Conservation (phyloP, 495 filamentous ascomycete genomes). For the Penicillium daleae region DNA sequence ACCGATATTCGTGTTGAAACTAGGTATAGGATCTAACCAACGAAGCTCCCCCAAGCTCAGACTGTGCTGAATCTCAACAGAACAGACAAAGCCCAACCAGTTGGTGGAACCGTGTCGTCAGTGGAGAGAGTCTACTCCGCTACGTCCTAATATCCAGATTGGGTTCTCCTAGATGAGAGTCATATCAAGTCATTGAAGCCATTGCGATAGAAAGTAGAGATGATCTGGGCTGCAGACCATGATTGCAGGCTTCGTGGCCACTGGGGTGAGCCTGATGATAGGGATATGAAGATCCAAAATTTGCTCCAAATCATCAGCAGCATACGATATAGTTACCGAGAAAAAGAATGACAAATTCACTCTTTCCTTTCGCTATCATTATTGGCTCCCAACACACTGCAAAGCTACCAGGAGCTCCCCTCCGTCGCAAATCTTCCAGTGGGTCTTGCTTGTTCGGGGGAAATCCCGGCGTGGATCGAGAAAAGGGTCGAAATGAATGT, state of each 20-base stretch:
- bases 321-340: background rate
- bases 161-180: background rate
- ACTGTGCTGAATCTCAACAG: conserved; percentile 9
- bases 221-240: background rate
- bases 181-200: background rate
- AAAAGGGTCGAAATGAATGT: background rate
- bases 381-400: conserved; percentile 2
- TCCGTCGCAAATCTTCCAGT: conserved; percentile 3
- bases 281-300: background rate
- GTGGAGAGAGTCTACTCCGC: conserved; percentile 26
- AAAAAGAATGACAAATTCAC: conserved; percentile 20
- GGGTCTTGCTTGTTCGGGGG: conserved; percentile 13
- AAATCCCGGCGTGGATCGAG: conserved; percentile 11
- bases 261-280: background rate
- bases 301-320: background rate
- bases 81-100: conserved; percentile 30
- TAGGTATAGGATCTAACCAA: conserved; percentile 51
- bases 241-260: background rate
- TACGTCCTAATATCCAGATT: background rate
- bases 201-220: background rate
- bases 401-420: conserved; percentile 10
- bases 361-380: background rate
- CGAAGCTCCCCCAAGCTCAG: background rate
- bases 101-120: conserved; percentile 23
- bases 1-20: conserved; percentile 80